Conservation (phyloP, 805 yeast species). For the Starmerella floricola region DNA sequence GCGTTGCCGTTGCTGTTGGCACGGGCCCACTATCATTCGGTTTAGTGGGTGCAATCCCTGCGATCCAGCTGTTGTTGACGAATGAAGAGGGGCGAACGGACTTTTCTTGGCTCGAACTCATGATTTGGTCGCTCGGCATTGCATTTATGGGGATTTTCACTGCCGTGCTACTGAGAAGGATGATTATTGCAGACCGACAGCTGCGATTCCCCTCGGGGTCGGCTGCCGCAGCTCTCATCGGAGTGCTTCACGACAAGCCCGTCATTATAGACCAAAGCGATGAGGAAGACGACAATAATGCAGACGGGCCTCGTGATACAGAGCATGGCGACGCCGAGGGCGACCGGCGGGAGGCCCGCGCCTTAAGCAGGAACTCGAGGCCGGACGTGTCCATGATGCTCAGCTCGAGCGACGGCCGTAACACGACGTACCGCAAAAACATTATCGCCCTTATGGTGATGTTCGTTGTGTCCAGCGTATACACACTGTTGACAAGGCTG, state of each 20-base stretch:
- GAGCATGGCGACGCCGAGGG: no score
- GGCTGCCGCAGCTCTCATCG: constrained; percentile 87
- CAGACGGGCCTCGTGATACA: constrained; percentile 2
- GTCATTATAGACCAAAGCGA: constrained; percentile 11
- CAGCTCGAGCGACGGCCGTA: constrained; percentile 7
- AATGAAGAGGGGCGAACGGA: constrained; percentile 44
- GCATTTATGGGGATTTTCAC: constrained; percentile 94
- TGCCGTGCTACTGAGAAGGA: constrained; percentile 77
- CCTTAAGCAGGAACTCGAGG: neutral
- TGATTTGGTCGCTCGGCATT: constrained; percentile 74
- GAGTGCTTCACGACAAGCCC: constrained; percentile 65
- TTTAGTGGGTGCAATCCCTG: constrained; percentile 89
- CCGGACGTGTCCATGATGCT: constrained; percentile 7
- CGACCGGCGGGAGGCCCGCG: neutral
- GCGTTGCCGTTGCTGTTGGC: constrained; percentile 92
- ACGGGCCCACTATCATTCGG: constrained; percentile 96
- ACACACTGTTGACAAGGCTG: constrained; percentile 62
- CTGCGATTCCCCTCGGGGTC: constrained; percentile 89
- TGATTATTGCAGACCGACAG: constrained; percentile 77
- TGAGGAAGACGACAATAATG: constrained; percentile 16
- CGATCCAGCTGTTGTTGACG: constrained; percentile 78
- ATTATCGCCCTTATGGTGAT: constrained; percentile 48
- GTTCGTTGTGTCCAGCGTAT: constrained; percentile 55
- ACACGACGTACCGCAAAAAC: constrained; percentile 34
- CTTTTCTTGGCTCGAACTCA: constrained; percentile 41